phyloP scores from a whole-genome alignment of 495 filamentous ascomycete species.

The Penicillium psychrofluorescens region DNA sequence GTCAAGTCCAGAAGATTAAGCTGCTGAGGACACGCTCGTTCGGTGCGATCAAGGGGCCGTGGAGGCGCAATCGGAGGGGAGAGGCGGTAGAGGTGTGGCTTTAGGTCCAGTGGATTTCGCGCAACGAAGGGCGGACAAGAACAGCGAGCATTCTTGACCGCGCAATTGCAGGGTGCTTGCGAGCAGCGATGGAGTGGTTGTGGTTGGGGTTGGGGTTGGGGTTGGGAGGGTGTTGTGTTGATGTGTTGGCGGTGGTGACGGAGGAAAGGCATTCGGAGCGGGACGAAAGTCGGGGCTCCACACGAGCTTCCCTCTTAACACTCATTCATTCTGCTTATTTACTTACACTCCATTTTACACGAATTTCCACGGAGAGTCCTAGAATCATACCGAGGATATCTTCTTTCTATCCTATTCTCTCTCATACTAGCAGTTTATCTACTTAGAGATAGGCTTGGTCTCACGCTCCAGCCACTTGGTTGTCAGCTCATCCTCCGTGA shows the following conservation, averaged over 20 bases:
- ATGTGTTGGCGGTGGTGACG: background rate
- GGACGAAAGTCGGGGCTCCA: slow-evolving; percentile 19
- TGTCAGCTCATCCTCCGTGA: slow-evolving; percentile 61
- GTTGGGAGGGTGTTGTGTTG: background rate
- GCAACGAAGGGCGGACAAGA: slow-evolving; percentile 1
- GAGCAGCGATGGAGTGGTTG: slow-evolving; percentile 1
- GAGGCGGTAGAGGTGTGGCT: background rate
- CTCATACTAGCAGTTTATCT: slow-evolving; percentile 1
- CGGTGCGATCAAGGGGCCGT: slow-evolving; percentile 14
- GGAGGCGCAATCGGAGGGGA: slow-evolving; percentile 2
- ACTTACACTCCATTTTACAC: background rate
- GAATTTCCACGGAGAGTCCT: background rate
- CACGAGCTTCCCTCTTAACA: slow-evolving; percentile 12
- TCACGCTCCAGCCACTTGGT: slow-evolving; percentile 81
- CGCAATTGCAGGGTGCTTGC: background rate
- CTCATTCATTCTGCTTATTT: too few relatives aligned
- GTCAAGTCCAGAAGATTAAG: slow-evolving; percentile 1
- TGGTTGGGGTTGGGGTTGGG: slow-evolving; percentile 5
- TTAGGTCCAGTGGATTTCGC: slow-evolving; percentile 12
- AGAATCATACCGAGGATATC: background rate
- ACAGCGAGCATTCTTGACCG: slow-evolving; percentile 14
- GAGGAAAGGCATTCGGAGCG: slow-evolving; percentile 4
- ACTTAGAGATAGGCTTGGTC: slow-evolving; percentile 50
- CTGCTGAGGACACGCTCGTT: background rate
- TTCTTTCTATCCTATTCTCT: background rate